Evolutionary conservation across 108 stramenopile species (phyloP), one percentile per base, ranked within the genome.

Genomic region (Parmales sp.): DNA sequence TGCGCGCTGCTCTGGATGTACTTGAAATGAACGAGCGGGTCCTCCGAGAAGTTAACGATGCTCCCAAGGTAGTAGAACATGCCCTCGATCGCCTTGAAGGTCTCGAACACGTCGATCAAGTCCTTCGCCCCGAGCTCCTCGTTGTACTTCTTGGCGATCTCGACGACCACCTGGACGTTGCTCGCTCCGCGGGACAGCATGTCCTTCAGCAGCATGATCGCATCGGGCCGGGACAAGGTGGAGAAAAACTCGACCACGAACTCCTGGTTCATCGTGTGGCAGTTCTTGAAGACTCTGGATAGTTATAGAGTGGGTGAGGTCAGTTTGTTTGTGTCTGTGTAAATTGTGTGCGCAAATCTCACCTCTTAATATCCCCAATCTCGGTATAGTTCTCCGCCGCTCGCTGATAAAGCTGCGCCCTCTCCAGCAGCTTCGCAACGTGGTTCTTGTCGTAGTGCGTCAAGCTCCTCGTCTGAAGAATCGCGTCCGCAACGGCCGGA

Each of bases 381-480:
- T 96, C 94, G 63, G 90, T 95, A 90, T 96, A 98, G 77, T 97
- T 93, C 81, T 99, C 97, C n/a, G 98, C 93, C 5, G 99, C 99
- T 46, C 99, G 92, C 82, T 99, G 96, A 89, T 88, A 95, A 86
- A 99, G 95, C 0, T 95, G 95, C 4, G 90, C 89, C 29, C 89
- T 83, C 80, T 99, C 99, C 73, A 96, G 98, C 38, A 99, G 83
- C 85, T 94, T 95, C 69, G 92, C 99, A 48, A 99, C 84, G 82
- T 95, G 93, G 44, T 86, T 73, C 45, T 90, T 85, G 74, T 99
- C 99, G 74, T 97, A 99, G 79, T 99, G 94, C 0, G 95, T 88
- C 72, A 99, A 81, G 64, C 94, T 97, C 69, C 95, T 23, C 0
- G 16, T 96, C 67, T 92, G 91, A 82, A 99, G 91, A 68, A 99